Evolutionary conservation across 257 asterid species (phyloP).

Genomic region (Jacaranda copaia): DNA sequence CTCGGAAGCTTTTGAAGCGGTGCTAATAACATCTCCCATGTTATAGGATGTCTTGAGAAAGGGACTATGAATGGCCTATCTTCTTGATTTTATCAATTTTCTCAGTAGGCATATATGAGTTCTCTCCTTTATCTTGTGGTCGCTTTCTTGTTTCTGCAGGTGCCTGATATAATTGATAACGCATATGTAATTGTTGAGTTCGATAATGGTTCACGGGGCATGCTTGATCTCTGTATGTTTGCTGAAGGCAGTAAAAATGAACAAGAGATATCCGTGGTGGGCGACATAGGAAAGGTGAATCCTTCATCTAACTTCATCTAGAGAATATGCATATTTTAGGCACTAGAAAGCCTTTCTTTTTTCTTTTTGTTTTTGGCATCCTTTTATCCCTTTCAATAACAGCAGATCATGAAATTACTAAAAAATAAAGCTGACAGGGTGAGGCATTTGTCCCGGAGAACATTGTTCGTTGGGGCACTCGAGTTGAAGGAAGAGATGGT

Average conservation of each 20-base stretch:
- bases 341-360: too few relatives aligned
- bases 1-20: not conserved
- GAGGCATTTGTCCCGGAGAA: constrained; percentile 96
- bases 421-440: constrained; percentile 53
- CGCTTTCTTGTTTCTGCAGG: constrained; percentile 52
- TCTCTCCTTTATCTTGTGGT: constrained; percentile 5
- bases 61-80: constrained; percentile 15
- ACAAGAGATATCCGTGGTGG: constrained; percentile 94
- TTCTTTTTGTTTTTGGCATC: too few relatives aligned
- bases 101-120: not conserved
- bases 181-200: constrained; percentile 94
- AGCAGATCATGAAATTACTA: not conserved
- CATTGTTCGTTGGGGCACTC: constrained; percentile 77
- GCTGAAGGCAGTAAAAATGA: constrained; percentile 97
- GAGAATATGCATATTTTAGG: too few relatives aligned
- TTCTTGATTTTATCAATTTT: constrained; percentile 1
- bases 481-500: constrained; percentile 73
- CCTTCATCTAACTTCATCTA: constrained; percentile 16
- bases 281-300: constrained; percentile 85
- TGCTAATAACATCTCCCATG: not conserved
- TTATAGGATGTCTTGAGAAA: not conserved
- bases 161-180: constrained; percentile 94
- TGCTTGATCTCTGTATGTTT: constrained; percentile 96
- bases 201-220: constrained; percentile 82
- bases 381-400: not conserved